Conservation (phyloP, 805 yeast genomes). For the Candida ulmi region DNA sequence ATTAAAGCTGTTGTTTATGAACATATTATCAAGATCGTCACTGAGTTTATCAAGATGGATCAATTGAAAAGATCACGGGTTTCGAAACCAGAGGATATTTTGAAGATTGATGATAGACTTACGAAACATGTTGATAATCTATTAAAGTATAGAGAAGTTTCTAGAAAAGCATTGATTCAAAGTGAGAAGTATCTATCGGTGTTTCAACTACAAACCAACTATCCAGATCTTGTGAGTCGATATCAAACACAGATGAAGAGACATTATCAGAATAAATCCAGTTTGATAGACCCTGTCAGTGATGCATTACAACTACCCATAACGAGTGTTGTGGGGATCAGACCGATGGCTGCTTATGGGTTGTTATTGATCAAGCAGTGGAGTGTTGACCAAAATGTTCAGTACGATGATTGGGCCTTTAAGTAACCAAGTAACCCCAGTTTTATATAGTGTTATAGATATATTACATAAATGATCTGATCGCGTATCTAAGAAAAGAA, state of each 20-base stretch:
- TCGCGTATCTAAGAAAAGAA: no score
- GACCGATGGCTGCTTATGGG: slow-evolving; percentile 7
- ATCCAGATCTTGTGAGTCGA: slow-evolving; percentile 8
- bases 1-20: slow-evolving; percentile 11
- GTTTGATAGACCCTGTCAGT: not conserved
- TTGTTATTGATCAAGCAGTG: slow-evolving; percentile 8
- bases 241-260: not conserved
- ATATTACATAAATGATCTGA: no score
- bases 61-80: slow-evolving; percentile 1
- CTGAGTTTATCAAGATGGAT: slow-evolving; percentile 8
- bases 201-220: slow-evolving; percentile 8
- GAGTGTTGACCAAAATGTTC: slow-evolving; percentile 2
- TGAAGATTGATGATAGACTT: slow-evolving; percentile 2
- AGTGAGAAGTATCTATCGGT: slow-evolving; percentile 9
- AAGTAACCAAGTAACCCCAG: not conserved
- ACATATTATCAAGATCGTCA: slow-evolving; percentile 10
- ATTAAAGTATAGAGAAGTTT: slow-evolving; percentile 5
- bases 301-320: slow-evolving; percentile 10
- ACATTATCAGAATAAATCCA: not conserved
- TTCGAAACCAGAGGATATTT: not conserved
- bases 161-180: slow-evolving; percentile 4
- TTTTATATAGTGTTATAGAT: no score
- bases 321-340: not conserved
- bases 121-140: slow-evolving; percentile 3
- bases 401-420: not conserved